Evolutionary conservation across 2,329 filamentous ascomycete genomes (phyloP), one percentile per base, ranked within the genome.

Genomic region (Aspergillus spinulosporus): DNA sequence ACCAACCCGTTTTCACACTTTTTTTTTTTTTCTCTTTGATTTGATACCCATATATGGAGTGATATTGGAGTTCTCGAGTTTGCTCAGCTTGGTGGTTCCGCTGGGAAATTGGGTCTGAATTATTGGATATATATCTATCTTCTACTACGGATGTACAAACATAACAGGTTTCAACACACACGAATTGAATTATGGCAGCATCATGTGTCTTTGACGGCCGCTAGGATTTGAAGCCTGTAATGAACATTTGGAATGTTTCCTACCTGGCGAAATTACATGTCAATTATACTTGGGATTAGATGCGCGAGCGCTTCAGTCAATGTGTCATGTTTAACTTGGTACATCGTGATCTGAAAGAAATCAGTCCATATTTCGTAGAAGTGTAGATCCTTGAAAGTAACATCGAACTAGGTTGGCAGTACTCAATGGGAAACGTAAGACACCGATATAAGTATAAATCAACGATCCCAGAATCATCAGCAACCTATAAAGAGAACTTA

Each of bases 21-120:
- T 14, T 43, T 26, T 44, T 5, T 21, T 5, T 34, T 34, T 3
- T 14, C 42, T 48, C 42, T n/a, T 34, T 54, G 52, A 45, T 54
- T 49, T 54, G 52, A 54, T 54, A 54, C 52, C 52, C 52, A 49
- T 45, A 29, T 45, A 49, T 21, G 46, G 37, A 54, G 15, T 49
- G 46, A 49, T 49, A 45, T 49, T 40, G 31, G 52, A 45, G 39
- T 49, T 54, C 5, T 45, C 15, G 39, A 39, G 15, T 26, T 53
- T 47, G 12, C 45, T 21, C 28, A 28, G 44, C 42, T 31, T 53
- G 21, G 36, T 21, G 31, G 15, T 4, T 42, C 15, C 8, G 42
- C 21, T 11, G 42, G 43, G 14, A 8, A 26, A 34, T 3, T 34
- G 43, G 43, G 43, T 8, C 26, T 28, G 26, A 28, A 28, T 28